Percentiles rank a stretch among this genome's conserved stretches.
phyloP scores from a whole-genome alignment of 805 yeast genomes.

The Ascoidea asiatica region DNA sequence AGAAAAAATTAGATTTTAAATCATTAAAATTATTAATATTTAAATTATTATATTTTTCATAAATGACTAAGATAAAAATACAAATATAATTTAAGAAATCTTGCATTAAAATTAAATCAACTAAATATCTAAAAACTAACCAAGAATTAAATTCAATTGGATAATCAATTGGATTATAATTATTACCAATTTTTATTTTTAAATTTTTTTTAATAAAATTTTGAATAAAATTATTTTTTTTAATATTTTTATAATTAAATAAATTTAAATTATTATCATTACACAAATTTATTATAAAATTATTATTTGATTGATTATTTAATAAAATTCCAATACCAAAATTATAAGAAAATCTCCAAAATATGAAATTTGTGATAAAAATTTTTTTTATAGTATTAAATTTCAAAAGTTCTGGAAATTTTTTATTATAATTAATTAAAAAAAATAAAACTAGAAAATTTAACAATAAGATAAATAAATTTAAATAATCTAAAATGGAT shows the following conservation, averaged over 20 bases:
- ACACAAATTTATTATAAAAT: conserved; percentile 39
- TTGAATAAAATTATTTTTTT: conserved; percentile 19
- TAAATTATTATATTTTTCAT: conserved; percentile 21
- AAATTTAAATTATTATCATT: conserved; percentile 29
- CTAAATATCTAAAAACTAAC: conserved; percentile 67
- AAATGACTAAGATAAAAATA: conserved; percentile 34
- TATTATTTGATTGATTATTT: conserved; percentile 49
- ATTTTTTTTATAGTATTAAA: conserved; percentile 16
- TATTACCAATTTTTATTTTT: conserved; percentile 27
- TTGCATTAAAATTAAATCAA: conserved; percentile 73
- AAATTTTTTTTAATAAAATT: conserved; percentile 31
- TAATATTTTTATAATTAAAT: conserved; percentile 17
- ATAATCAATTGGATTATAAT: conserved; percentile 22
- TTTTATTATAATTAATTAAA: too few relatives aligned
- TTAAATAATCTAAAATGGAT: conserved; percentile 49
- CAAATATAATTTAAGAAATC: conserved; percentile 69
- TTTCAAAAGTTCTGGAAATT: conserved; percentile 10
- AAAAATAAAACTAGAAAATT: conserved; percentile 21
- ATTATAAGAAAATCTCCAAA: conserved; percentile 70
- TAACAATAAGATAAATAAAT: conserved; percentile 29
- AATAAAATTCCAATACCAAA: conserved; percentile 67
- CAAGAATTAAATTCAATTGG: conserved; percentile 77
- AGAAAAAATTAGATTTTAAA: conserved; percentile 30
- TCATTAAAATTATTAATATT: conserved; percentile 18
- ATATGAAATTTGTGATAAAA: conserved; percentile 44